Evolutionary conservation across 345 rosid genomes (phyloP), one percentile per base, ranked within the genome.

Genomic region (Clarkia xantiana): DNA sequence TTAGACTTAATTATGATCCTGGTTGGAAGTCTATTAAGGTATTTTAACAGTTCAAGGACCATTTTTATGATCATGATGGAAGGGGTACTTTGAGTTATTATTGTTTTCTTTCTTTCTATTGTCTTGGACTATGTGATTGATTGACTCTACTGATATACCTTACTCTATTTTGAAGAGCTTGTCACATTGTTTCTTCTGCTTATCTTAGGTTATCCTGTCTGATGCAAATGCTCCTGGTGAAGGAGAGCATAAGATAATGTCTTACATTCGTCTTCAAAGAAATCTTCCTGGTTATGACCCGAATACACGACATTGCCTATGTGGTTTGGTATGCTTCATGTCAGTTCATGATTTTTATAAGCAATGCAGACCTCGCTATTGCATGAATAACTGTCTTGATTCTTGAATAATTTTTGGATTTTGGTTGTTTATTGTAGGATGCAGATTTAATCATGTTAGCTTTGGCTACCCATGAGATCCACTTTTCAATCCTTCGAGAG

Each of bases 181-280:
- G n/a, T n/a, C n/a, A n/a, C n/a, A n/a, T n/a, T n/a, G n/a, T 18
- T 55, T 65, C 25, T 62, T 55, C 60, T 54, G 11, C 45, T 44
- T 49, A 70, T 59, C 76, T 62, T 4, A 91, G 99, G 96, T 91
- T 61, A 76, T 91, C 42, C 90, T 87, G 43, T 93, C 96, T 17
- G 99, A 93, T 82, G 95, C 95, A 51, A 91, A 87, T 77, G 95
- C 82, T 72, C 99, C 99, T 43, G 96, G 99, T 47, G 96, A 91
- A 71, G 99, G 99, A 58, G 99, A 91, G 61, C 99, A 87, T 70
- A 87, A 93, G 69, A 67, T 87, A 60, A 87, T 93, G 81, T 87
- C 94, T 2, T 93, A 78, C 55, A 68, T 93, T 22, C 90, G 95
- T 60, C 85, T 82, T 45, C 96, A 87, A 71, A 82, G 87, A 65